Percentiles rank a stretch among this genome's conserved stretches.
Evolutionary conservation across 306 rosid genomes (phyloP).

Genomic region (Argentina anserina): DNA sequence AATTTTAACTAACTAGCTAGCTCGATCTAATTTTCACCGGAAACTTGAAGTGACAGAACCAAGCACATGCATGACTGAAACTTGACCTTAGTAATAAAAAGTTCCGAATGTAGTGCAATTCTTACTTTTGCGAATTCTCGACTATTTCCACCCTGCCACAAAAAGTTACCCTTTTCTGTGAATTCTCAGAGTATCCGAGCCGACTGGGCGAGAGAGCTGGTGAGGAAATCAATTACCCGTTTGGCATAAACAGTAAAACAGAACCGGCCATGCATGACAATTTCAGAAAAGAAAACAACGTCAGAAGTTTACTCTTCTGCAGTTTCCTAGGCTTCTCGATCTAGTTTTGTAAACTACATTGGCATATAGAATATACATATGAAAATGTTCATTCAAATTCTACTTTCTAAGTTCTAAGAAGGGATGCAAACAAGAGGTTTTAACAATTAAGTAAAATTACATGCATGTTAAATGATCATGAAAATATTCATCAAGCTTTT

Average conservation of each 20-base stretch:
- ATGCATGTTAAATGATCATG: neutral
- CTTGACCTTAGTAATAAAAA: neutral
- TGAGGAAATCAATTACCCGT: neutral
- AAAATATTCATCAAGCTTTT: neutral
- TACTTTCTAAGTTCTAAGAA: neutral
- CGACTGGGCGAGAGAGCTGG: neutral
- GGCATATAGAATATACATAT: neutral
- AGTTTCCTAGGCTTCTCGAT: neutral
- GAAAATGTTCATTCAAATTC: neutral
- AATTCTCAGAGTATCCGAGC: neutral
- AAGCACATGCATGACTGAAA: neutral
- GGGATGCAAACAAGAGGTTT: neutral
- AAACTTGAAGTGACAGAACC: neutral
- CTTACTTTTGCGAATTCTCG: neutral
- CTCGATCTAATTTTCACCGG: neutral
- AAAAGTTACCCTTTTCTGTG: neutral
- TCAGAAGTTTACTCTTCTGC: slow-evolving; percentile 5
- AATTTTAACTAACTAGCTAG: neutral
- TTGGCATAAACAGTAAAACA: neutral
- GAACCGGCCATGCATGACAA: neutral
- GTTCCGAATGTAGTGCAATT: neutral
- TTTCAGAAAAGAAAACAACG: neutral
- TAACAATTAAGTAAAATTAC: neutral
- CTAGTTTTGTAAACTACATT: too few species aligned
- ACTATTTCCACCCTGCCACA: neutral